A percentile compares a stretch with the other conserved stretches of the same genome.
Conservation (phyloP, 208 protist genomes). For the Leishmania gerbilli region DNA sequence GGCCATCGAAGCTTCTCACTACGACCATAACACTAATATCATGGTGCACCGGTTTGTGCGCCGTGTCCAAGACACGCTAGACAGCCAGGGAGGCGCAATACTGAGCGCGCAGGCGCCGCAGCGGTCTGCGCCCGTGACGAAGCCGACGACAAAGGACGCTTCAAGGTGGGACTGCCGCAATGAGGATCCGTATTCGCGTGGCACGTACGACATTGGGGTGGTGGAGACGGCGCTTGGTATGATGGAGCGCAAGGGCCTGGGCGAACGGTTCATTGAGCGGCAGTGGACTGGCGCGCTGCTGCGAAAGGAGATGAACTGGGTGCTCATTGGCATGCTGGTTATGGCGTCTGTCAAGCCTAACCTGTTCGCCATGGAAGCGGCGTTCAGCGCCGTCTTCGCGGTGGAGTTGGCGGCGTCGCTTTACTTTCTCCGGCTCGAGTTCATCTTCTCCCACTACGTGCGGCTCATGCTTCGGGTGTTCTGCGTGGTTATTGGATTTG, state of each 20-base stretch:
- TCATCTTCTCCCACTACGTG: constrained; percentile 62
- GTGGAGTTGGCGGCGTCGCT: constrained; percentile 68
- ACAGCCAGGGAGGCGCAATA: constrained; percentile 28
- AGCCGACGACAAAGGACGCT: constrained; percentile 4
- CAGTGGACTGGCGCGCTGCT: constrained; percentile 63
- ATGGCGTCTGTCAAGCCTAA: constrained; percentile 68
- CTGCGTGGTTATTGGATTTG: constrained; percentile 60
- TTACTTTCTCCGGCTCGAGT: constrained; percentile 61
- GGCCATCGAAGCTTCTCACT: constrained; percentile 80
- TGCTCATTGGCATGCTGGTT: constrained; percentile 57
- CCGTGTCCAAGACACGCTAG: constrained; percentile 59
- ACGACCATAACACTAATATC: constrained; percentile 51
- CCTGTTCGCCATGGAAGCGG: constrained; percentile 60
- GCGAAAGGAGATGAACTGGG: constrained; percentile 57
- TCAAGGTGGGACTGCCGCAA: constrained; percentile 83
- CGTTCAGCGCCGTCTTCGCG: constrained; percentile 54
- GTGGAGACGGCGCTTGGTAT: constrained; percentile 76
- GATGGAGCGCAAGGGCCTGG: constrained; percentile 43
- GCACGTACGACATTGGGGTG: constrained; percentile 61
- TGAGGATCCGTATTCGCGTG: constrained; percentile 67
- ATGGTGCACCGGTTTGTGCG: constrained; percentile 67
- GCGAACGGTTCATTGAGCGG: constrained; percentile 58
- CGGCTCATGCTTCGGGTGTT: constrained; percentile 65
- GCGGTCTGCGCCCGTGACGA: not conserved
- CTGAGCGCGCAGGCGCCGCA: constrained; percentile 12